Evolutionary conservation across 495 filamentous ascomycete species (phyloP).

Genomic region (Staphylotrichum tortipilum): DNA sequence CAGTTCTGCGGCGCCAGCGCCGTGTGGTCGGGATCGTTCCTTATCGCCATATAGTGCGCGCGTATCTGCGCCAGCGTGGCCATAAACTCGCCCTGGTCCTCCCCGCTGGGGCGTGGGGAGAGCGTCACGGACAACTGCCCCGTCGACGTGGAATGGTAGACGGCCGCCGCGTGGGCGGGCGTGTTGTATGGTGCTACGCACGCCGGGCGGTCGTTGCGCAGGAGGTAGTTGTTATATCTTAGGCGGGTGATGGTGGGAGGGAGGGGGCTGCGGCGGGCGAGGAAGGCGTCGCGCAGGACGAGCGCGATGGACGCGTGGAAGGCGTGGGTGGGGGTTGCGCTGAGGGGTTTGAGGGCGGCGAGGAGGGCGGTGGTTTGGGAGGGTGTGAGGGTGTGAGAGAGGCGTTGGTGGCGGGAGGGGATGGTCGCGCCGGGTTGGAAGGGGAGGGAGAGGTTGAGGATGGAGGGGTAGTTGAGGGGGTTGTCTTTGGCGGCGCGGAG

Average conservation of each 20-base stretch:
- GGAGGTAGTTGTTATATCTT: slow-evolving; percentile 25
- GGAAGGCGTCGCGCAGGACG: slow-evolving; percentile 18
- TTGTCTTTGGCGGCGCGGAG: too few relatives aligned
- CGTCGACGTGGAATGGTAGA: slow-evolving; percentile 26
- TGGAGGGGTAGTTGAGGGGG: too few relatives aligned
- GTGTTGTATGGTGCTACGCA: slow-evolving; percentile 22
- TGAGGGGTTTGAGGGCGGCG: slow-evolving; percentile 15
- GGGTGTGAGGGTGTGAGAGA: slow-evolving; percentile 8
- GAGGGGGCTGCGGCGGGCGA: background rate
- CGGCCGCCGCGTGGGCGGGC: slow-evolving; percentile 19
- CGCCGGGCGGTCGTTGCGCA: slow-evolving; percentile 23
- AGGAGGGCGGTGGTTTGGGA: slow-evolving; percentile 11
- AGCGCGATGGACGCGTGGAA: slow-evolving; percentile 29
- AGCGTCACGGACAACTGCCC: slow-evolving; percentile 1
- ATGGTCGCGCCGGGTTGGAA: background rate
- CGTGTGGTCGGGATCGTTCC: slow-evolving; percentile 5
- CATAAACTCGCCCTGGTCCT: too few relatives aligned
- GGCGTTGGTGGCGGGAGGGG: slow-evolving; percentile 13
- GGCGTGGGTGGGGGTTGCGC: slow-evolving; percentile 26
- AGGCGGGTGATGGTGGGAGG: background rate
- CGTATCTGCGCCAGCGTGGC: background rate
- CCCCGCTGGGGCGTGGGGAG: too few relatives aligned
- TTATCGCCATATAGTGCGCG: background rate
- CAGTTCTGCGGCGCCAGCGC: slow-evolving; percentile 16
- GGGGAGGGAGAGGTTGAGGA: background rate